These are phyloP conservation scores for Waltiozyma sp. DNA, from an alignment of 1,139 yeast species.

Conservation along the genomic window DNA sequence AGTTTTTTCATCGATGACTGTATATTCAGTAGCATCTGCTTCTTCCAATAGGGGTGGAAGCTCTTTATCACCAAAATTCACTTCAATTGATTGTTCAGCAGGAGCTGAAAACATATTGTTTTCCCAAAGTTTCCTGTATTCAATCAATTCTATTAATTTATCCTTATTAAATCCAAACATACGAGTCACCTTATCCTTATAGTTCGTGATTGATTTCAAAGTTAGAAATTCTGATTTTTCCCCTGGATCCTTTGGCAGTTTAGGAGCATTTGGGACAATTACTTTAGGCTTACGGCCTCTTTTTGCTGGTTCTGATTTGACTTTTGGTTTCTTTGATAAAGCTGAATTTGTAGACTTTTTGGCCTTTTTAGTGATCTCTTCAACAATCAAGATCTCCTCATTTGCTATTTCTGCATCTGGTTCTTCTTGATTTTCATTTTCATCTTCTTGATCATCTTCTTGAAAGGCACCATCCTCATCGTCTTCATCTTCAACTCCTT, in stretches of 20 bases:
- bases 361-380: slow-evolving; percentile 2
- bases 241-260: slow-evolving; percentile 1
- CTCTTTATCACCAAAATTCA: not conserved
- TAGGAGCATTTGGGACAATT: slow-evolving; percentile 4
- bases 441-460: slow-evolving; percentile 2
- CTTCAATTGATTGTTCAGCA: not conserved
- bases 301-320: not conserved
- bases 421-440: not conserved
- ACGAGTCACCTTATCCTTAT: slow-evolving; percentile 26
- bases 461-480: not conserved
- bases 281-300: slow-evolving; percentile 1
- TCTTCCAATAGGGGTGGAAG: no score
- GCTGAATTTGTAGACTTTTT: slow-evolving; percentile 3
- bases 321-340: not conserved
- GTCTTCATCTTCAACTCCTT: slow-evolving; percentile 4
- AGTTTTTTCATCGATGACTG: not conserved
- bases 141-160: slow-evolving; percentile 23
- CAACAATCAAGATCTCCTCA: not conserved
- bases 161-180: slow-evolving; percentile 25
- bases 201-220: slow-evolving; percentile 23
- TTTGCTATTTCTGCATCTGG: slow-evolving; percentile 4
- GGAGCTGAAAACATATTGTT: slow-evolving; percentile 21
- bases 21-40: not conserved
- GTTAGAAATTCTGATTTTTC: slow-evolving; percentile 11
- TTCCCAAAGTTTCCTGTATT: slow-evolving; percentile 27